Percentiles rank a stretch among this genome's conserved stretches.
These are phyloP conservation scores for Cynara cardunculus DNA, from an alignment of 129 eudicot genomes.

Conservation along the genomic window DNA sequence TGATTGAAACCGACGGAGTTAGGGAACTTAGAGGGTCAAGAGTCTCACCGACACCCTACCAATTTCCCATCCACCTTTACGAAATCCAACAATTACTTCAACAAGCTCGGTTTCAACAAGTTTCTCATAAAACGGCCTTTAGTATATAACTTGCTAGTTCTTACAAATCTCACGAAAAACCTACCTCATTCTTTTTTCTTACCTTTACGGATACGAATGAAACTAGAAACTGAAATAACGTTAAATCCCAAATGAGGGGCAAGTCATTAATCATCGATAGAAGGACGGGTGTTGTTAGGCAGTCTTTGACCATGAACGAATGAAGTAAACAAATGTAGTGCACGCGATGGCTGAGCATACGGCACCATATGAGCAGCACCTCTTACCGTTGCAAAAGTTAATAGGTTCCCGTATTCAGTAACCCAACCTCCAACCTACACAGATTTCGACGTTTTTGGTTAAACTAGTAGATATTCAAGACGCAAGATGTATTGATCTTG, in stretches of 20 bases:
- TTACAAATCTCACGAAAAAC: constrained; percentile 13
- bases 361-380: constrained; percentile 99
- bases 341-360: constrained; percentile 90
- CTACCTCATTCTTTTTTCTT: background rate
- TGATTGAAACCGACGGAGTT: no score
- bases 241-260: background rate
- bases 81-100: no score
- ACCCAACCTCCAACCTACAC: constrained; percentile 94
- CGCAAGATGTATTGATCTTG: background rate
- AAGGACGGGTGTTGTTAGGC: constrained; percentile 69
- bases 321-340: constrained; percentile 81
- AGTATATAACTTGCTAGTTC: background rate
- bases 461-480: background rate
- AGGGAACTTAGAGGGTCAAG: no score
- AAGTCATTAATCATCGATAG: constrained; percentile 43
- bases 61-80: no score
- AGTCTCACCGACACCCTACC: no score
- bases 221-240: constrained; percentile 3
- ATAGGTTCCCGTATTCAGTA: constrained; percentile 71
- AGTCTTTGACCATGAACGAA: constrained; percentile 66
- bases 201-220: constrained; percentile 27
- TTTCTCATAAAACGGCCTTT: constrained; percentile 1
- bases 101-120: background rate
- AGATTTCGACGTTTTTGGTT: constrained; percentile 6
- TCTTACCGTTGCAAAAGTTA: constrained; percentile 93